Percentiles rank a stretch among this genome's conserved stretches.
phyloP scores from a whole-genome alignment of 2,329 filamentous ascomycete genomes.

The Colletotrichum eleusines region DNA sequence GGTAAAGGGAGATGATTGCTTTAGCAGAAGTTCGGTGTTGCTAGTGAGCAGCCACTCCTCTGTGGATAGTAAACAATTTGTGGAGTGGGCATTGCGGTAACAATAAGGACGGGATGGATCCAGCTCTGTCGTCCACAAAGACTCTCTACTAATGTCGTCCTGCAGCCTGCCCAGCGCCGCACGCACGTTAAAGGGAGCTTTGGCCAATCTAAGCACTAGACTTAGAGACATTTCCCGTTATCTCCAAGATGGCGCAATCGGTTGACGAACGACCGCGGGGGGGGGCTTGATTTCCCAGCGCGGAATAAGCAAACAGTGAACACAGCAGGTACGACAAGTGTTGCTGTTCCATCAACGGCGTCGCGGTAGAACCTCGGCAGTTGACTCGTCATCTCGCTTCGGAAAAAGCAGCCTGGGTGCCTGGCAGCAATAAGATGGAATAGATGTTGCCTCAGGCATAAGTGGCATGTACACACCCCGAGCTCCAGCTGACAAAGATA shows the following conservation, averaged over 20 bases:
- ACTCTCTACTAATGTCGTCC: background rate
- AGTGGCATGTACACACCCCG: no score
- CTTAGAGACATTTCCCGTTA: conserved; percentile 25
- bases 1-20: background rate
- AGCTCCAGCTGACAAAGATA: conserved; percentile 25
- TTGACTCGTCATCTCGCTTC: conserved; percentile 34
- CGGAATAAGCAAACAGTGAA: background rate
- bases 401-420: background rate
- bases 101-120: background rate
- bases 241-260: conserved; percentile 25
- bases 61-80: conserved; percentile 4
- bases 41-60: conserved; percentile 2
- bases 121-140: background rate
- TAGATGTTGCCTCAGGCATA: conserved; percentile 10
- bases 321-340: no score
- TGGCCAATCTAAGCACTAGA: conserved; percentile 21
- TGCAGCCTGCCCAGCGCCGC: background rate
- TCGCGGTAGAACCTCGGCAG: conserved; percentile 30
- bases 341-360: background rate
- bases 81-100: background rate
- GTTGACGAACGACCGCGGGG: background rate
- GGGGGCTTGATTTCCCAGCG: conserved; percentile 2
- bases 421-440: background rate
- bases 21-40: background rate
- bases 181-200: conserved; percentile 20